phyloP scores from a whole-genome alignment of 2,329 filamentous ascomycete genomes.

The Diaporthe humulicola region DNA sequence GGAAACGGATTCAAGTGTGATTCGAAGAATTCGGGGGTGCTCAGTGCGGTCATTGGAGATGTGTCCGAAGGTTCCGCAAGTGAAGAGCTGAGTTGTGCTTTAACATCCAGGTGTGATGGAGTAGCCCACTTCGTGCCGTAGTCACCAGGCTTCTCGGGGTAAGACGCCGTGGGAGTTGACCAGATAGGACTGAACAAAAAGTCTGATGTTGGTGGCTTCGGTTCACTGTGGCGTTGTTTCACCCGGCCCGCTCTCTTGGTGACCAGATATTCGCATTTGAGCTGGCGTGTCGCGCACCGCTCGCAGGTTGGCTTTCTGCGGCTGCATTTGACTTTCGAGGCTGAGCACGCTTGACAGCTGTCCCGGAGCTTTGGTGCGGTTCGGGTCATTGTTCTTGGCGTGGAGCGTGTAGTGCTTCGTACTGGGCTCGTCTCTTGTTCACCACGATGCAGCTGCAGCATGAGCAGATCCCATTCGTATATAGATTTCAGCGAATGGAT shows the following conservation, averaged over 20 bases:
- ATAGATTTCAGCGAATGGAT: not conserved
- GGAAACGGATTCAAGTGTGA: not conserved
- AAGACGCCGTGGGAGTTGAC: not conserved
- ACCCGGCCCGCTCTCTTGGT: constrained; percentile 44
- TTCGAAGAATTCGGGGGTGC: not conserved
- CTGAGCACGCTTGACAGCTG: constrained; percentile 52
- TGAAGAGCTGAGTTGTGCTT: not conserved
- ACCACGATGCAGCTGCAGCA: not conserved
- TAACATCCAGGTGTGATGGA: not conserved
- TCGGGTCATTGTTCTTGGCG: constrained; percentile 10
- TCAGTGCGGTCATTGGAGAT: not conserved
- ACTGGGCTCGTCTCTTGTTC: not conserved
- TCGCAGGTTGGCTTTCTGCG: constrained; percentile 53
- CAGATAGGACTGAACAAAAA: not conserved
- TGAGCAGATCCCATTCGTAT: not conserved
- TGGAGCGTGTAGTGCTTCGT: not conserved
- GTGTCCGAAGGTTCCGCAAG: not conserved
- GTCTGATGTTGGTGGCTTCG: not conserved
- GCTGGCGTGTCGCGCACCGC: constrained; percentile 49
- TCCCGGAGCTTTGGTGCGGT: constrained; percentile 47
- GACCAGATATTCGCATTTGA: constrained; percentile 51
- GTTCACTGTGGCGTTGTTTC: constrained; percentile 19
- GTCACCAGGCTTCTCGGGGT: not conserved
- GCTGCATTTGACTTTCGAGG: constrained; percentile 52
- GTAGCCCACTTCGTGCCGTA: not conserved